Evolutionary conservation across 2,329 filamentous ascomycete genomes (phyloP).

Genomic region (Sordariomycetes sp.): DNA sequence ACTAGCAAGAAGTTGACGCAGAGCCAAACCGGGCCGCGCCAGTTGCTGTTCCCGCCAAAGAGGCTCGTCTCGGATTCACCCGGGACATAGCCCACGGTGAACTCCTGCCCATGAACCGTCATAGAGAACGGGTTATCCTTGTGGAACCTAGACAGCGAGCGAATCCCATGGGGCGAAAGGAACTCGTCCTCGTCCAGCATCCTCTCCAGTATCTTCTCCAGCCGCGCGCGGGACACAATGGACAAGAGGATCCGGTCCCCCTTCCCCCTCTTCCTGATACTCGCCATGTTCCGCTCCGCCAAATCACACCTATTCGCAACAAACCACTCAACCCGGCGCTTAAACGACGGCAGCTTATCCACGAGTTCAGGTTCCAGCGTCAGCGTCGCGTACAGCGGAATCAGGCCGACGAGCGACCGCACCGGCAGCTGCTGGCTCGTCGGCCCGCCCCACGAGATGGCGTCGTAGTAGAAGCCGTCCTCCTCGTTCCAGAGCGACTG

Average conservation of each 20-base stretch:
- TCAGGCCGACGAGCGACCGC: constrained; percentile 81
- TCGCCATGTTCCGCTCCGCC: constrained; percentile 87
- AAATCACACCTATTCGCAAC: constrained; percentile 76
- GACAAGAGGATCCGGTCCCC: constrained; percentile 78
- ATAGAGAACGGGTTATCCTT: constrained; percentile 84
- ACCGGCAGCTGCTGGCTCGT: constrained; percentile 90
- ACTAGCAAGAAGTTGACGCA: constrained; percentile 92
- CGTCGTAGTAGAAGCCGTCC: constrained; percentile 97
- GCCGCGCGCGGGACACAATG: constrained; percentile 83
- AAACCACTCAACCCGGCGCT: constrained; percentile 89
- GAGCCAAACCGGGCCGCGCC: constrained; percentile 91
- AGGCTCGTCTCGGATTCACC: constrained; percentile 94
- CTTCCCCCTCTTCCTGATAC: constrained; percentile 80
- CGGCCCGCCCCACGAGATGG: constrained; percentile 89
- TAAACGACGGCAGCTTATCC: constrained; percentile 84
- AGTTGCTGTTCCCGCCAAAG: constrained; percentile 96
- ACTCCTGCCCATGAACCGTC: constrained; percentile 86
- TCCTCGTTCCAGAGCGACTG: constrained; percentile 92
- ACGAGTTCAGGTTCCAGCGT: constrained; percentile 90
- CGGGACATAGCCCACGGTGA: constrained; percentile 78
- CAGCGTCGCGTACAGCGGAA: constrained; percentile 82
- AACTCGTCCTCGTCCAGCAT: constrained; percentile 96
- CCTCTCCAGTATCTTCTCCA: constrained; percentile 74
- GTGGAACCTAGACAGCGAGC: constrained; percentile 85
- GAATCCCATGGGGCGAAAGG: constrained; percentile 77